Evolutionary conservation across 371 early-diverging fungal genomes (phyloP).

Genomic region (Mucor piriformis): DNA sequence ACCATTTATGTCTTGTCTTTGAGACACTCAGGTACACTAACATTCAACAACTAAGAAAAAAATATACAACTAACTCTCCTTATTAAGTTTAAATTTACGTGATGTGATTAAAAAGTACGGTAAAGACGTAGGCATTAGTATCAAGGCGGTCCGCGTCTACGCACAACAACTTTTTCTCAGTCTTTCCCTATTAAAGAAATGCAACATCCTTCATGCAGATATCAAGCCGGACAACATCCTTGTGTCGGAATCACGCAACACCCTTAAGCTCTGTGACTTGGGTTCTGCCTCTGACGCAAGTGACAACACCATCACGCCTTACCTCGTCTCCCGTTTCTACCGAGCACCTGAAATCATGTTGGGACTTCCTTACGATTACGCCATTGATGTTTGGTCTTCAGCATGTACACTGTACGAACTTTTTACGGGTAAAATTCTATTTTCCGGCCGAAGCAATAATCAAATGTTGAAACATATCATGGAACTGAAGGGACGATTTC

Average conservation of each 20-base stretch:
- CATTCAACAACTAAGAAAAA: constrained; percentile 47
- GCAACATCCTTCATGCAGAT: constrained; percentile 93
- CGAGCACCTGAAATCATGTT: constrained; percentile 99
- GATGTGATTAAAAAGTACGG: constrained; percentile 94
- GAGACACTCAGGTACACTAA: constrained; percentile 80
- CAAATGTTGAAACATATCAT: constrained; percentile 95
- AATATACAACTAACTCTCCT: too few species aligned
- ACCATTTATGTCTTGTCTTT: constrained; percentile 93
- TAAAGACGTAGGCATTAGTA: constrained; percentile 87
- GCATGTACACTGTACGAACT: constrained; percentile 98
- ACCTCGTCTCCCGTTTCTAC: constrained; percentile 97
- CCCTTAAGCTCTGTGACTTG: constrained; percentile 91
- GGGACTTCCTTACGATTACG: constrained; percentile 85
- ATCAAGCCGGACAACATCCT: constrained; percentile 98
- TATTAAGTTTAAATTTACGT: constrained; percentile 90
- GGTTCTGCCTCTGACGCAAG: constrained; percentile 89
- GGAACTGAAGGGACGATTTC: constrained; percentile 90
- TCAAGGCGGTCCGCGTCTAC: constrained; percentile 90
- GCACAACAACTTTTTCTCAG: constrained; percentile 91
- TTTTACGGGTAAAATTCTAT: constrained; percentile 91
- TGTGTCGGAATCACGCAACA: constrained; percentile 77
- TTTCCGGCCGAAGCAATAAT: constrained; percentile 93
- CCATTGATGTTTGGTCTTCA: constrained; percentile 98
- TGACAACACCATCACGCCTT: constrained; percentile 93
- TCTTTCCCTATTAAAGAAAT: constrained; percentile 80